Evolutionary conservation across 768 basidiomycete genomes (phyloP), one percentile per base, ranked within the genome.

Genomic region (Boletus patriciae): DNA sequence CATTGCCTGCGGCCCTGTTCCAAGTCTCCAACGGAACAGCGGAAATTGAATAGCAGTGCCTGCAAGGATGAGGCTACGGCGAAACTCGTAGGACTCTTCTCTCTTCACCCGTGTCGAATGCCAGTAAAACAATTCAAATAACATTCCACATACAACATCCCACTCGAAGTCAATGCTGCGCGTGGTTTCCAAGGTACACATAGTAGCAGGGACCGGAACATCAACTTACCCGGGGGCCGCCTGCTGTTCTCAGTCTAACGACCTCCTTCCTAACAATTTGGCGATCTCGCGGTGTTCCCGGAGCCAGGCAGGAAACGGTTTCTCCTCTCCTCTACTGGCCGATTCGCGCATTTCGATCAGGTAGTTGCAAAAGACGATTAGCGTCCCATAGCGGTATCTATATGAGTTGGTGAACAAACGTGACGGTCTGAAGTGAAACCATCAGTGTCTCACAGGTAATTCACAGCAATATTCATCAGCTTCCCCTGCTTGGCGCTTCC

Each of bases 361-460:
- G 71, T 96, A 98, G 70, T 97, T 94, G 46, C 97, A 90, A 57
- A 99, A 92, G 6, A 92, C 92, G 63, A 98, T 96, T 34, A 97
- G 78, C 4, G 91, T 86, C 8, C 90, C 96, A 66, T 98, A 97
- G 60, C 88, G 87, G 69, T 89, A 91, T 58, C 90, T 91, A 57
- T 45, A 46, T 18, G 44, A 9, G 13, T 21, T 15, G 5, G 33
- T 67, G 46, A 69, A 60, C 40, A 31, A n/a, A n/a, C n/a, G n/a
- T n/a, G 33, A 38, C 29, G 34, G 37, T 46, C 29, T 13, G 29
- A 46, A 19, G 23, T 27, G 46, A 66, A 40, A 19, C 40, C 27
- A 57, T 43, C 47, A 19, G 63, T 79, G 44, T 62, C 68, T 62
- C 53, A 95, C 83, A 98, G 73, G 70, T 99, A 99, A 71, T 97